These are phyloP conservation scores for Collybiopsis luxurians DNA, from an alignment of 768 basidiomycete species.

Conservation along the genomic window DNA sequence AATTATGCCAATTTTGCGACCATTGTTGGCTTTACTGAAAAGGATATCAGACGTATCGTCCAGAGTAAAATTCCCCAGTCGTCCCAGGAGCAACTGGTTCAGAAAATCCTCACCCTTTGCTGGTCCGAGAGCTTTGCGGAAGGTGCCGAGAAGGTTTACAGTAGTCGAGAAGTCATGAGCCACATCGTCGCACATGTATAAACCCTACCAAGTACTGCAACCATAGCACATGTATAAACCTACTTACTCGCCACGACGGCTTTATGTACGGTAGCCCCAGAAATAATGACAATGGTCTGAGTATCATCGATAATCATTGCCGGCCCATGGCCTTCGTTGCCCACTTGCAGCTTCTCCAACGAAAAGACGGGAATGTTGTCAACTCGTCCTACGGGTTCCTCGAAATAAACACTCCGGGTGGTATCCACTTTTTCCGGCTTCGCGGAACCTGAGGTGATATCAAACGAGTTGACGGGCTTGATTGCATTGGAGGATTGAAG, in stretches of 20 bases:
- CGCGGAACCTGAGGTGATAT: not conserved
- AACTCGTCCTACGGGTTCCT: slow-evolving; percentile 65
- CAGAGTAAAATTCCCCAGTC: too few relatives aligned
- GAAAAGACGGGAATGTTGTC: slow-evolving; percentile 78
- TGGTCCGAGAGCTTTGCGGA: too few relatives aligned
- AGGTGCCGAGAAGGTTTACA: too few relatives aligned
- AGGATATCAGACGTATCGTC: too few relatives aligned
- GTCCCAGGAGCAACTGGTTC: too few relatives aligned
- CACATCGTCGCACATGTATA: too few relatives aligned
- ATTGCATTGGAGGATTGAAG: slow-evolving; percentile 18
- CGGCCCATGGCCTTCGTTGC: slow-evolving; percentile 77
- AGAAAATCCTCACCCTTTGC: too few relatives aligned
- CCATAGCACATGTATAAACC: too few relatives aligned
- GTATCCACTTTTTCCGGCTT: slow-evolving; percentile 45
- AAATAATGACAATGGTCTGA: slow-evolving; percentile 90
- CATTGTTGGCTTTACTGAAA: too few relatives aligned
- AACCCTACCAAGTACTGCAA: too few relatives aligned
- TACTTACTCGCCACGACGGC: slow-evolving; percentile 64
- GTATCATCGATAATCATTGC: slow-evolving; percentile 95
- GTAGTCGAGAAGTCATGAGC: too few relatives aligned
- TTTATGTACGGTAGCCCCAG: slow-evolving; percentile 62
- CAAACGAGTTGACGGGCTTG: not conserved
- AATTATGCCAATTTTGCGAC: too few relatives aligned
- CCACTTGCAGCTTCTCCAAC: slow-evolving; percentile 61
- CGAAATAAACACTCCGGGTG: slow-evolving; percentile 76